Percentiles rank a stretch among this genome's conserved stretches.
These are phyloP conservation scores for Alnus rubra DNA, from an alignment of 306 rosid species.

Conservation along the genomic window DNA sequence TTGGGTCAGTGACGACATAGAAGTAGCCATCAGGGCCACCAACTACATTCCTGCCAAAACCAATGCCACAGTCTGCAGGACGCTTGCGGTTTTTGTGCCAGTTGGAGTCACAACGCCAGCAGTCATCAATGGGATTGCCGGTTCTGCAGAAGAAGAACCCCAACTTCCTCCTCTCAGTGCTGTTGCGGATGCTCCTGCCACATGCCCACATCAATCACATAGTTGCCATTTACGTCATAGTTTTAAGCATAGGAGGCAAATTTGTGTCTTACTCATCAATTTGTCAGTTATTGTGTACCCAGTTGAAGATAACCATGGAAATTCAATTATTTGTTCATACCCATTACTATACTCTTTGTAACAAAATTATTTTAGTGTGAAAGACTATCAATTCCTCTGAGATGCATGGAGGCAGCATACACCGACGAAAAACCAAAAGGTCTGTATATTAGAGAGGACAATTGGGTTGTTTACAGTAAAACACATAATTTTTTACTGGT, in stretches of 20 bases:
- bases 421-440: constrained; percentile 20
- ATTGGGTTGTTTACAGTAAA: constrained; percentile 24
- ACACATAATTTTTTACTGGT: constrained; percentile 30
- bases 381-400: not conserved
- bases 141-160: constrained; percentile 94
- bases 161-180: constrained; percentile 83
- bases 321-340: not conserved
- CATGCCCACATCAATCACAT: constrained; percentile 20
- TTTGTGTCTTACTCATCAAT: not conserved
- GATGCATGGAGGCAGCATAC: not conserved
- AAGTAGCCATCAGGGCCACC: constrained; percentile 96
- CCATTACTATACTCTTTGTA: not conserved
- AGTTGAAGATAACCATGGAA: not conserved
- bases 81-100: constrained; percentile 94
- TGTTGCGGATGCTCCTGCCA: constrained; percentile 78
- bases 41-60: constrained; percentile 85
- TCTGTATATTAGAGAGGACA: constrained; percentile 16
- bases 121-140: constrained; percentile 94
- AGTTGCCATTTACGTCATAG: constrained; percentile 12
- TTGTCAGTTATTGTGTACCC: not conserved
- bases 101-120: constrained; percentile 90
- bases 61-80: constrained; percentile 94
- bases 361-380: not conserved
- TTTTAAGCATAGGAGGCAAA: not conserved
- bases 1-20: constrained; percentile 84